Evolutionary conservation across 306 rosid genomes (phyloP), one percentile per base, ranked within the genome.

Genomic region (Ochetophila trinervis): DNA sequence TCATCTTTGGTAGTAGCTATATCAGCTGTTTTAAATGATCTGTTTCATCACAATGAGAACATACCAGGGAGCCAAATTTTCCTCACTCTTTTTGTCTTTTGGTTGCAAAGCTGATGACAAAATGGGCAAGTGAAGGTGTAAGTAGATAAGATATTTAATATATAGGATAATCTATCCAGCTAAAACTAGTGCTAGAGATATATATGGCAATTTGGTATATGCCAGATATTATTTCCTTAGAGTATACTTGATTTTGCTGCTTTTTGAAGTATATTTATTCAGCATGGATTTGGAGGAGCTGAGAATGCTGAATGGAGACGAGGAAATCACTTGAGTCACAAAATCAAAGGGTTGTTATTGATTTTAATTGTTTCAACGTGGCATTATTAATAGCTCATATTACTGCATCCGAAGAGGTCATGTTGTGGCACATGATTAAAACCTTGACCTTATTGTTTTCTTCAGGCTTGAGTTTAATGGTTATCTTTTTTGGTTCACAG

Each of bases 321-420:
- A n/a, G 84, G 78, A 94, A 90, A 76, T 90, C 96, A 63, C 82
- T 94, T 40, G 99, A 94, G 74, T 88, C 99, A 45, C 97, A 94
- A 57, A 94, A 90, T 82, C 91, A 88, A 76, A 76, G 93, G 80
- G 88, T 82, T 58, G 85, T 94, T 60, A 80, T 94, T 60, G 97
- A 90, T 83, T 80, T 81, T 66, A 80, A 66, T 56, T 94, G 97
- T 84, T 90, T 86, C 72, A 90, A 86, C 61, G 34, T 82, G 76
- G 91, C 76, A 52, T 86, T n/a, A n/a, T n/a, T 90, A 73, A 70
- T 70, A 59, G 96, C 96, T 68, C 96, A 94, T 71, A 16, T 90
- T 81, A 95, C 99, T n/a, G n/a, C n/a, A n/a, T n/a, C n/a, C n/a
- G n/a, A n/a, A n/a, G n/a, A n/a, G n/a, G n/a, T n/a, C n/a, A n/a